Evolutionary conservation across 768 basidiomycete genomes (phyloP).

Genomic region (Russula foetens): DNA sequence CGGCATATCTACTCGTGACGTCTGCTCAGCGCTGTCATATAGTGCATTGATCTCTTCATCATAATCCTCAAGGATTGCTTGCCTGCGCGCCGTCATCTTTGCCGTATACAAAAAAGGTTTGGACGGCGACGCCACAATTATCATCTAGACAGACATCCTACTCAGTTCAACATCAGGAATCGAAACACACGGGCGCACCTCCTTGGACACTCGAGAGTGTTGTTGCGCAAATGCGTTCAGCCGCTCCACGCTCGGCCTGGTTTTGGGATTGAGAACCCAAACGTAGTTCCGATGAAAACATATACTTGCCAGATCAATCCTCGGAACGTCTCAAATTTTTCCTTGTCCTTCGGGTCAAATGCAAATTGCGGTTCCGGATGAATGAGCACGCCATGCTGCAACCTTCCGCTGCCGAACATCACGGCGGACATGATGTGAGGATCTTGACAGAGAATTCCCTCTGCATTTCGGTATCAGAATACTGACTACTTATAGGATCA

Average conservation of each 20-base stretch:
- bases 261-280: not conserved
- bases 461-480: conserved; percentile 23
- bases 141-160: conserved; percentile 30
- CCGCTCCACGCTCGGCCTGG: conserved; percentile 35
- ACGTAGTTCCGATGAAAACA: not conserved
- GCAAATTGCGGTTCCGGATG: conserved; percentile 24
- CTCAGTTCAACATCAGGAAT: not conserved
- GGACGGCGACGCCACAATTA: conserved; percentile 31
- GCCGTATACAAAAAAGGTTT: conserved; percentile 38
- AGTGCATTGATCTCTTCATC: conserved; percentile 33
- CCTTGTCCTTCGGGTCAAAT: conserved; percentile 23
- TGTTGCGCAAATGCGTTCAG: conserved; percentile 36
- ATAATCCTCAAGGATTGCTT: conserved; percentile 33
- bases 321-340: conserved; percentile 22
- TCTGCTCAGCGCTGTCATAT: conserved; percentile 30
- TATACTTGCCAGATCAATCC: conserved; percentile 15
- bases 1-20: conserved; percentile 25
- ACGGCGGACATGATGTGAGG: conserved; percentile 25
- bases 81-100: conserved; percentile 34
- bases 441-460: conserved; percentile 29
- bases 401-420: conserved; percentile 30
- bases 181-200: conserved; percentile 24
- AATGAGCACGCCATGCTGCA: conserved; percentile 28
- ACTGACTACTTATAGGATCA: not conserved
- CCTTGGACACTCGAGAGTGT: conserved; percentile 42